These are phyloP conservation scores for Amanita rimosa DNA, from an alignment of 768 basidiomycete species.

Conservation along the genomic window DNA sequence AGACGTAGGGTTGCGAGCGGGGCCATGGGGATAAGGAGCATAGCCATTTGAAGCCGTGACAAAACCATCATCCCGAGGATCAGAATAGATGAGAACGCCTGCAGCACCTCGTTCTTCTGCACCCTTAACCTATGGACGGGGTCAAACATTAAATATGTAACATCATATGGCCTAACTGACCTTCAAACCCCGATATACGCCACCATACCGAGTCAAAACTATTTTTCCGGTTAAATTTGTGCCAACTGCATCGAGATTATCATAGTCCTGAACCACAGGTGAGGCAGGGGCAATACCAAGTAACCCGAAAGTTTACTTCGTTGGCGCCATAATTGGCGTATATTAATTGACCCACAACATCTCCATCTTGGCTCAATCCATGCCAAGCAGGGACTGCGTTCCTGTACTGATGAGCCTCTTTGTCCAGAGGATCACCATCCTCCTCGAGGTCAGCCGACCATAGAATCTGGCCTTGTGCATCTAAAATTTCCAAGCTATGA, in stretches of 20 bases:
- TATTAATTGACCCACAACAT: constrained; percentile 55
- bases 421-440: constrained; percentile 60
- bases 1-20: constrained; percentile 75
- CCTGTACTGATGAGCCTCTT: constrained; percentile 55
- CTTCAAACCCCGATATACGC: constrained; percentile 78
- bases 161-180: constrained; percentile 19
- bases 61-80: constrained; percentile 77
- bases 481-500: constrained; percentile 56
- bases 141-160: neutral
- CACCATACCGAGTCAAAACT: constrained; percentile 68
- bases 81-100: constrained; percentile 74
- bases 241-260: constrained; percentile 48
- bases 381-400: constrained; percentile 77
- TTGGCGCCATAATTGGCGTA: constrained; percentile 78
- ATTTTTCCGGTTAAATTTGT: constrained; percentile 69
- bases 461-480: constrained; percentile 34
- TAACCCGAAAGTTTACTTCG: constrained; percentile 21
- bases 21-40: constrained; percentile 70
- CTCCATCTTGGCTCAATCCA: constrained; percentile 69
- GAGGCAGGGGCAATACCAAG: neutral
- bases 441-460: constrained; percentile 71
- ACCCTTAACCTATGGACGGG: constrained; percentile 47
- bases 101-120: constrained; percentile 77
- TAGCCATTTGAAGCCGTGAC: constrained; percentile 73
- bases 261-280: constrained; percentile 24